phyloP scores from a whole-genome alignment of 2,329 filamentous ascomycete genomes.

The Aspergillus sergii region DNA sequence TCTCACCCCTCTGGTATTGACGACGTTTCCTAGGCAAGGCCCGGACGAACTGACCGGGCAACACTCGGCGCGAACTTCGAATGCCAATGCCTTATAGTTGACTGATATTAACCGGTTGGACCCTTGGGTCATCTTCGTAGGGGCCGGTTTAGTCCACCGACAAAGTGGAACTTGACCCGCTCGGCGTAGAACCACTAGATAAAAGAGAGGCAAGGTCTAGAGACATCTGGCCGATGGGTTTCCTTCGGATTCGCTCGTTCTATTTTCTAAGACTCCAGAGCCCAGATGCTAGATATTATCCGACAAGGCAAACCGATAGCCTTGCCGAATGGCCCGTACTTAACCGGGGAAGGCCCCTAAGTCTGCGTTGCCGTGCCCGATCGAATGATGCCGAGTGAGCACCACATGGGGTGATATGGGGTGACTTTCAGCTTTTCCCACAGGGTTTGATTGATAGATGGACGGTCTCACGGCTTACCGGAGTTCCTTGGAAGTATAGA shows the following conservation, averaged over 20 bases:
- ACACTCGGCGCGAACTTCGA: not conserved
- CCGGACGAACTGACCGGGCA: not conserved
- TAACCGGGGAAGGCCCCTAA: not conserved
- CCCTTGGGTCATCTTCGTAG: slow-evolving; percentile 3
- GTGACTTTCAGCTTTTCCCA: not conserved
- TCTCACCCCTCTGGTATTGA: not conserved
- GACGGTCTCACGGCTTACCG: not conserved
- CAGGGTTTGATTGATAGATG: not conserved
- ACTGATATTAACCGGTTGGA: slow-evolving; percentile 3
- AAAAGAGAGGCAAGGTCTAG: not conserved
- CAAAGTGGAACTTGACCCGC: slow-evolving; percentile 9
- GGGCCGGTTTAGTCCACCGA: slow-evolving; percentile 1
- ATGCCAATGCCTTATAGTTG: not conserved
- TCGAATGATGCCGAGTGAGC: not conserved
- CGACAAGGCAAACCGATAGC: not conserved
- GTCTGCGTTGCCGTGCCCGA: not conserved
- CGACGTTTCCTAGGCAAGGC: not conserved
- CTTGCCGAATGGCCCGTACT: not conserved
- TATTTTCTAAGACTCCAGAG: not conserved
- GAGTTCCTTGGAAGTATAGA: not conserved
- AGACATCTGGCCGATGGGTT: not conserved
- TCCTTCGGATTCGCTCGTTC: not conserved
- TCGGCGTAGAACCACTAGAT: not conserved
- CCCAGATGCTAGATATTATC: not conserved
- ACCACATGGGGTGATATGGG: slow-evolving; percentile 1